These are phyloP conservation scores for Saposhnikovia divaricata DNA, from an alignment of 129 eudicot genomes.

Conservation along the genomic window DNA sequence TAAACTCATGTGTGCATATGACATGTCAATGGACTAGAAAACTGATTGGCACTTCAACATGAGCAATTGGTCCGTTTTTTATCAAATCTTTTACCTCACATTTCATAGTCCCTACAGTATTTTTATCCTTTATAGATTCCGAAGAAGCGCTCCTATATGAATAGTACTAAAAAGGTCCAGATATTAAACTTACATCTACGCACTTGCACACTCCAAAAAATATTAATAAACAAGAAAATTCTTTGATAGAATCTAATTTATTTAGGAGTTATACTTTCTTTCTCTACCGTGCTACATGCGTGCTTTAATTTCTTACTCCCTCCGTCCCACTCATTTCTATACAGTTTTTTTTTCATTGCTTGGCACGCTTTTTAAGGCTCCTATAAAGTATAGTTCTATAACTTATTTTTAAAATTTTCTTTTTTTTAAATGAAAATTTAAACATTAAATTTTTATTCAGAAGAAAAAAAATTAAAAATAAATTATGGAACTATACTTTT, in stretches of 20 bases:
- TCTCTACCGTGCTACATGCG: too few species aligned
- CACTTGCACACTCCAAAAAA: not conserved
- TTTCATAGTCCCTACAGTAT: not conserved
- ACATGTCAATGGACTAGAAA: not conserved
- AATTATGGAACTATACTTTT: too few species aligned
- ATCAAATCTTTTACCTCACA: not conserved
- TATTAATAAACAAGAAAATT: too few species aligned
- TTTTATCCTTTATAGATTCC: not conserved
- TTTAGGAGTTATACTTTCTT: not conserved
- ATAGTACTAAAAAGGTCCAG: not conserved
- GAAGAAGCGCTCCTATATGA: not conserved
- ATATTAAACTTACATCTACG: not conserved
- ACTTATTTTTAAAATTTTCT: too few species aligned
- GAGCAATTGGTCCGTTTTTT: not conserved
- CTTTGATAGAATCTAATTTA: not conserved
- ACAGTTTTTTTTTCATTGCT: too few species aligned
- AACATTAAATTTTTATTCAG: too few species aligned
- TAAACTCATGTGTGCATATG: not conserved
- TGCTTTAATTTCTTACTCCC: too few species aligned
- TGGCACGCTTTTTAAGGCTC: too few species aligned
- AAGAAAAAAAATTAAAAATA: too few species aligned
- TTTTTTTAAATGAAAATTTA: too few species aligned
- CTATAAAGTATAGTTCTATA: too few species aligned
- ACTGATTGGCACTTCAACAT: not conserved
- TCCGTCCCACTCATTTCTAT: too few species aligned